Conservation (phyloP, 2,329 filamentous ascomycete genomes). For the Fusarium sublunatum region DNA sequence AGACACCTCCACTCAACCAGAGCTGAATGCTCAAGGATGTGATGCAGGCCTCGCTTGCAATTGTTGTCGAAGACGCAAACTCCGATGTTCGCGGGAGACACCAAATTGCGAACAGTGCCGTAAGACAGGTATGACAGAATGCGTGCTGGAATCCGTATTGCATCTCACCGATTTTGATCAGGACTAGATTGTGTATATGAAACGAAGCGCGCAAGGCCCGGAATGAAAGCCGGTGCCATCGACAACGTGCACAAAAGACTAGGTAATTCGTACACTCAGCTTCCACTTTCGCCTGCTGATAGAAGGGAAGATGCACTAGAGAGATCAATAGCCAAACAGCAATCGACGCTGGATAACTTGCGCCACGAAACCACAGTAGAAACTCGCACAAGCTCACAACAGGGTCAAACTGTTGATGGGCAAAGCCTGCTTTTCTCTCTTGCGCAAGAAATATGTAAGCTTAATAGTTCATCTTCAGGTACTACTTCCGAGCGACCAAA, state of each 20-base stretch:
- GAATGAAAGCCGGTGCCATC: constrained; percentile 53
- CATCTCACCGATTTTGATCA: background rate
- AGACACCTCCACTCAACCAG: background rate
- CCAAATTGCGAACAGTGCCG: constrained; percentile 33
- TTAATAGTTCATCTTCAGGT: background rate
- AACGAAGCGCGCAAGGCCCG: constrained; percentile 50
- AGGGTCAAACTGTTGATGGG: background rate
- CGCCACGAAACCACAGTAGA: background rate
- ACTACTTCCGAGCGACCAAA: background rate
- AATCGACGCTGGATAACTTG: constrained; percentile 12
- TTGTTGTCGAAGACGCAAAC: constrained; percentile 33
- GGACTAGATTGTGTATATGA: constrained; percentile 18
- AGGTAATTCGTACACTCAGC: background rate
- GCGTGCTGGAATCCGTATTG: fast-evolving
- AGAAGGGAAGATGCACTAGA: constrained; percentile 19
- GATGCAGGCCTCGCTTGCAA: constrained; percentile 28
- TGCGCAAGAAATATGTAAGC: constrained; percentile 23
- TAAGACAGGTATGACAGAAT: constrained; percentile 12
- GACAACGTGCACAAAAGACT: constrained; percentile 52
- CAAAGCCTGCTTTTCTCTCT: constrained; percentile 21
- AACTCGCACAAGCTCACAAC: background rate
- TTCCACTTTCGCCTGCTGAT: background rate
- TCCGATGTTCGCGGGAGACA: constrained; percentile 34
- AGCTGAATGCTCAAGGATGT: background rate
- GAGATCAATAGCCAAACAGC: constrained; percentile 27